Evolutionary conservation across 1,284 basidiomycete species (phyloP).

Genomic region (Fomitopsis betulina): DNA sequence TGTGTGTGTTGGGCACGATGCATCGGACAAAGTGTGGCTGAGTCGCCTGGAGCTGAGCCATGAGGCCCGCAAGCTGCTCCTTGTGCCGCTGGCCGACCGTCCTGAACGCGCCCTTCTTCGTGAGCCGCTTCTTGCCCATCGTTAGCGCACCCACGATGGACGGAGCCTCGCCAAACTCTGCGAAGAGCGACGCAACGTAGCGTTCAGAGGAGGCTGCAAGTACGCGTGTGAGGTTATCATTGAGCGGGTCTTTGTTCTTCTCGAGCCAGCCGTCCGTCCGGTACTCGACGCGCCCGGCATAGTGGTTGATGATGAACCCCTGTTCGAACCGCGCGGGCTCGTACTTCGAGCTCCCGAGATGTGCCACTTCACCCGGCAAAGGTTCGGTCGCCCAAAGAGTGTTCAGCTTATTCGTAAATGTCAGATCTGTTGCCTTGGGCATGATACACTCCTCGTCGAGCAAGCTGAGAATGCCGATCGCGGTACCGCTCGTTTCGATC

Average conservation of each 20-base stretch:
- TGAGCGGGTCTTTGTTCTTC: conserved; percentile 99
- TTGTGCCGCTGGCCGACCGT: conserved; percentile 96
- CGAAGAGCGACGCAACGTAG: conserved; percentile 82
- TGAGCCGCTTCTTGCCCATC: conserved; percentile 69
- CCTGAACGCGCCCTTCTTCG: conserved; percentile 96
- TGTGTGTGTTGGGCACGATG: conserved; percentile 93
- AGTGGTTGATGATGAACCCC: conserved; percentile 95
- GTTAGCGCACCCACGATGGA: conserved; percentile 30
- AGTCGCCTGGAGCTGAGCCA: conserved; percentile 89
- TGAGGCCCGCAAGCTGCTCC: conserved; percentile 90
- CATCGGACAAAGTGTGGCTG: conserved; percentile 99
- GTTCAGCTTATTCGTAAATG: conserved; percentile 92
- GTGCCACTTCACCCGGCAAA: conserved; percentile 47
- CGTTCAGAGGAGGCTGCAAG: conserved; percentile 81
- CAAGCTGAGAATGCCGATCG: conserved; percentile 90
- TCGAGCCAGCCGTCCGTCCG: conserved; percentile 96
- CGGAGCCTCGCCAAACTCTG: conserved; percentile 68
- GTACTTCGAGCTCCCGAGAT: conserved; percentile 82
- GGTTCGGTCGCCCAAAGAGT: conserved; percentile 59
- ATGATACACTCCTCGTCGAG: conserved; percentile 99
- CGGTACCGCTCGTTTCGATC: conserved; percentile 74
- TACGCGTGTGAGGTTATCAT: conserved; percentile 92
- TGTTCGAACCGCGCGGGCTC: conserved; percentile 86
- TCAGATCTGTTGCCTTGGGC: conserved; percentile 95
- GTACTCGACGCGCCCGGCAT: conserved; percentile 97